These are phyloP conservation scores for Xanthoconium separans DNA, from an alignment of 1,284 basidiomycete genomes.

Conservation along the genomic window DNA sequence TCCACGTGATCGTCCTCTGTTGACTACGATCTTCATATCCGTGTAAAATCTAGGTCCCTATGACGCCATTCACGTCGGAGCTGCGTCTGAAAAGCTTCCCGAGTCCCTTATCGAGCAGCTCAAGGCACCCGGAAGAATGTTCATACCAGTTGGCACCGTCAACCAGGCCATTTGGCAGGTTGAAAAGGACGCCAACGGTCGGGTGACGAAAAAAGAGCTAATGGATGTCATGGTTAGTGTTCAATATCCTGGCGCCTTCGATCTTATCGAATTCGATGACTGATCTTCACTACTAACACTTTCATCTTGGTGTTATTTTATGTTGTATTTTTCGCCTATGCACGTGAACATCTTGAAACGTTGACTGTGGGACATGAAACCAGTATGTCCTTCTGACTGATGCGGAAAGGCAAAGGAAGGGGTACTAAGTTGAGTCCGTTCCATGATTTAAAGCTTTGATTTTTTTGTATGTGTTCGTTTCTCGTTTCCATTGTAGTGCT, in stretches of 20 bases:
- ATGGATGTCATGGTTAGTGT: slow-evolving; percentile 79
- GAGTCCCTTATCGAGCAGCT: slow-evolving; percentile 78
- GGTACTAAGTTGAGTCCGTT: slow-evolving; percentile 14
- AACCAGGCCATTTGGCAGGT: slow-evolving; percentile 70
- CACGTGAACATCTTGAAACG: background rate
- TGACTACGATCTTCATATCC: background rate
- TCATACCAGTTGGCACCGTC: slow-evolving; percentile 83
- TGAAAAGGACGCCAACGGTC: slow-evolving; percentile 78
- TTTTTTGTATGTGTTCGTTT: too few relatives aligned
- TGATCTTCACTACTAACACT: background rate
- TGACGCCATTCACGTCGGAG: slow-evolving; percentile 93
- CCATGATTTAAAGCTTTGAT: background rate
- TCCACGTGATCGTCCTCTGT: background rate
- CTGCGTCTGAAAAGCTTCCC: slow-evolving; percentile 82
- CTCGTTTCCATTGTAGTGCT: too few relatives aligned
- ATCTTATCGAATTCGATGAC: slow-evolving; percentile 12
- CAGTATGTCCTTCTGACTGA: slow-evolving; percentile 33
- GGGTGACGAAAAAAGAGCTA: slow-evolving; percentile 63
- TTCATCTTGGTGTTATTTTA: background rate
- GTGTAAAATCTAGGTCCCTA: slow-evolving; percentile 60
- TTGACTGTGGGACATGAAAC: background rate
- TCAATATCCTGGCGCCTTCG: slow-evolving; percentile 7
- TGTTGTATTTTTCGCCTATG: background rate
- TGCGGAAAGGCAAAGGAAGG: slow-evolving; percentile 24
- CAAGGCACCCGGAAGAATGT: slow-evolving; percentile 85